Conservation (phyloP, 441 rosid genomes). For the Erodium trifolium region DNA sequence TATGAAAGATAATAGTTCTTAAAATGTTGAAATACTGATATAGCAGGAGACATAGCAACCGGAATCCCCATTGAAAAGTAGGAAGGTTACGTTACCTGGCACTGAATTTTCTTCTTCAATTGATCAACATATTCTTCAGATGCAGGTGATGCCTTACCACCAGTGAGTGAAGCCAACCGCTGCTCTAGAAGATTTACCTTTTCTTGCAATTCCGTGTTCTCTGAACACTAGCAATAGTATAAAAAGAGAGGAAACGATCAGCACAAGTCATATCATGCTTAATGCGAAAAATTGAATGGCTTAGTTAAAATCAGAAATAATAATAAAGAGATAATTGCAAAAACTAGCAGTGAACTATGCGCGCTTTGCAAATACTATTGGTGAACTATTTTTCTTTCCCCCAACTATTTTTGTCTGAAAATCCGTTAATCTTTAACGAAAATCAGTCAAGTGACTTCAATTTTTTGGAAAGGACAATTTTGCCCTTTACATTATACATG, state of each 20-base stretch:
- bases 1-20: neutral
- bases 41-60: neutral
- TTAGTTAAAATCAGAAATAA: too few relatives aligned
- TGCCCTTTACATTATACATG: too few relatives aligned
- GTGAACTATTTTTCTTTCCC: too few relatives aligned
- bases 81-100: constrained; percentile 45
- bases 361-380: too few relatives aligned
- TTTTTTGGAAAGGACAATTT: too few relatives aligned
- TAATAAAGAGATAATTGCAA: too few relatives aligned
- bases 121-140: constrained; percentile 50
- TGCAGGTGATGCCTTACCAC: constrained; percentile 34
- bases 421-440: too few relatives aligned
- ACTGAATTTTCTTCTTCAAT: constrained; percentile 63
- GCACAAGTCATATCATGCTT: constrained; percentile 8
- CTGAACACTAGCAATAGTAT: constrained; percentile 47
- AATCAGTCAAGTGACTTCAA: too few relatives aligned
- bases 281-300: neutral
- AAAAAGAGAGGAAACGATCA: constrained; percentile 5
- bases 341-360: too few relatives aligned
- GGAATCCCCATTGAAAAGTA: neutral
- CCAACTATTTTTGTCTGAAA: too few relatives aligned
- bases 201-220: constrained; percentile 72
- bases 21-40: neutral
- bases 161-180: constrained; percentile 38
- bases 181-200: constrained; percentile 60